A percentile compares a stretch with the other conserved stretches of the same genome.
phyloP scores from a whole-genome alignment of 2,329 filamentous ascomycete species.

The Phoma sp. region DNA sequence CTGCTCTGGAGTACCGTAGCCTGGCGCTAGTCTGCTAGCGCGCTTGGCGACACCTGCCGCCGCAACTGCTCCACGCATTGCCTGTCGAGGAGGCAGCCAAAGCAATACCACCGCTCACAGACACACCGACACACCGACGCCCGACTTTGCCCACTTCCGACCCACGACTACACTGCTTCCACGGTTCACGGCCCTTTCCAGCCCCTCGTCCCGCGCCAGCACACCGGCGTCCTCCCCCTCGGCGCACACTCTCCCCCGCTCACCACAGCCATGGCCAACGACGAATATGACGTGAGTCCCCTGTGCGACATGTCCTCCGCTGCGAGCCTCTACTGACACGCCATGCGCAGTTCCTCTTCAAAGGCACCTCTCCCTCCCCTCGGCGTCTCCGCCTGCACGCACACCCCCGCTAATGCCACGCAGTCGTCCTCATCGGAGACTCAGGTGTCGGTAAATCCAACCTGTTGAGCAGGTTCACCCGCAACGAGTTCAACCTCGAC shows the following conservation, averaged over 20 bases:
- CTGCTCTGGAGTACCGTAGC: constrained; percentile 5
- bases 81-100: constrained; percentile 32
- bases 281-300: constrained; percentile 95
- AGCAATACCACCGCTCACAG: constrained; percentile 16
- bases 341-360: constrained; percentile 87
- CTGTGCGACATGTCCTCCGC: constrained; percentile 28
- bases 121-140: constrained; percentile 6
- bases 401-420: constrained; percentile 39
- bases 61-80: constrained; percentile 21
- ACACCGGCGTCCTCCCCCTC: constrained; percentile 15
- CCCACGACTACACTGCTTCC: not conserved
- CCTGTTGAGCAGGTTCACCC: constrained; percentile 97
- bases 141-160: not conserved
- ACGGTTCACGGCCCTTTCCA: not conserved
- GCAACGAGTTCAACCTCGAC: constrained; percentile 99
- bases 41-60: constrained; percentile 17
- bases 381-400: constrained; percentile 6
- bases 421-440: constrained; percentile 98
- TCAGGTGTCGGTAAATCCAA: constrained; percentile 99
- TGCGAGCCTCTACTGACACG: constrained; percentile 30
- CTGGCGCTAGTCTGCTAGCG: constrained; percentile 6
- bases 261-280: constrained; percentile 82
- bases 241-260: constrained; percentile 26
- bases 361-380: constrained; percentile 67
- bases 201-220: not conserved